These are phyloP conservation scores for Talaromyces sp. DNA, from an alignment of 2,329 filamentous ascomycete genomes.

Conservation along the genomic window DNA sequence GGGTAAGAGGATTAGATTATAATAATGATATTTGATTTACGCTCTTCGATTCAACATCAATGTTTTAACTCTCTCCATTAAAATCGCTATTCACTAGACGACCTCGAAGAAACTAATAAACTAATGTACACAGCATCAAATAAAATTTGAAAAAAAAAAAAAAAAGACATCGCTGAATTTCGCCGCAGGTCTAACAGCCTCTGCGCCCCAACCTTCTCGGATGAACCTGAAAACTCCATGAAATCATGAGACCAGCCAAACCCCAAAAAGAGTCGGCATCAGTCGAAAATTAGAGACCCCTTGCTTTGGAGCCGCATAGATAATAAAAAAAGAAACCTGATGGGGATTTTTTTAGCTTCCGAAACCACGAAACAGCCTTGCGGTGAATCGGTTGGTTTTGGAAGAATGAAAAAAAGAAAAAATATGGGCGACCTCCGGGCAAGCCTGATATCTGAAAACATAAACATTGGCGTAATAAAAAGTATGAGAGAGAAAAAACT, in stretches of 20 bases:
- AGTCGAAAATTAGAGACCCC: not conserved
- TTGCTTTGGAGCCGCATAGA: not conserved
- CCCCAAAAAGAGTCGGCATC: not conserved
- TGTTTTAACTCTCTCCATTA: not conserved
- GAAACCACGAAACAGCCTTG: not conserved
- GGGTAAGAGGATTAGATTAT: not conserved
- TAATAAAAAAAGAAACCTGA: not conserved
- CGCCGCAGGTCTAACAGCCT: conserved; percentile 6
- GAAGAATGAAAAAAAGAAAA: not conserved
- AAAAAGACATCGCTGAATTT: conserved; percentile 3
- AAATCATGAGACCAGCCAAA: not conserved
- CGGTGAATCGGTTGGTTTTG: not conserved
- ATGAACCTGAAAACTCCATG: conserved; percentile 2
- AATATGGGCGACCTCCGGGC: not conserved
- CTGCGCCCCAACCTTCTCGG: conserved; percentile 4
- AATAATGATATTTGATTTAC: not conserved
- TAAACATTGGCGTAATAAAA: not conserved
- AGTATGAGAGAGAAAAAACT: not conserved
- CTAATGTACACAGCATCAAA: conserved; percentile 8
- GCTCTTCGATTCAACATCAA: not conserved
- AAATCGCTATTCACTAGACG: not conserved
- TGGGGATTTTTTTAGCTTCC: not conserved
- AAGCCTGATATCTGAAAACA: not conserved
- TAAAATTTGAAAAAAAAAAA: not conserved
- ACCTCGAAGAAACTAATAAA: not conserved